Evolutionary conservation across 345 rosid species (phyloP).

Genomic region (Reutealis trisperma): DNA sequence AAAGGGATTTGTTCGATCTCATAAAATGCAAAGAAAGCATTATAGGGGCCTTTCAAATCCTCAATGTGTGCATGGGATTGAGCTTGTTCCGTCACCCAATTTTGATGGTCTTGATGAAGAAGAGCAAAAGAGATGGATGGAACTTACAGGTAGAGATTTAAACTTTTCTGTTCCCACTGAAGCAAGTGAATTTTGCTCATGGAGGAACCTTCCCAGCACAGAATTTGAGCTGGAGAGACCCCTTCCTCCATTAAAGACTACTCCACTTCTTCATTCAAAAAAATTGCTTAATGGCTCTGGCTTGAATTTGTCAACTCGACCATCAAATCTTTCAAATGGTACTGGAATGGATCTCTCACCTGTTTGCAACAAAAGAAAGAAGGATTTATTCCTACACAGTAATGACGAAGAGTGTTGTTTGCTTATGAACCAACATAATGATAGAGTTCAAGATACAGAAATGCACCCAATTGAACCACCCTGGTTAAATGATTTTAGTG

Average conservation of each 20-base stretch:
- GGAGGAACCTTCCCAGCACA: conserved; percentile 36
- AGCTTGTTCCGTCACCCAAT: conserved; percentile 30
- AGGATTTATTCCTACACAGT: conserved; percentile 25
- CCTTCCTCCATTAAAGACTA: conserved; percentile 20
- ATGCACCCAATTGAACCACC: conserved; percentile 22
- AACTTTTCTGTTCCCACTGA: conserved; percentile 27
- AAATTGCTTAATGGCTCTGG: conserved; percentile 35
- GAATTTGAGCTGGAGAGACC: conserved; percentile 34
- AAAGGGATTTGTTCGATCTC: conserved; percentile 31
- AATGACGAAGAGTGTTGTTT: conserved; percentile 29
- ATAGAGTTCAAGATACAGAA: conserved; percentile 19
- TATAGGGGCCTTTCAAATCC: conserved; percentile 34
- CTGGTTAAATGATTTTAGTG: conserved; percentile 31
- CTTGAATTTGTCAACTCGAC: conserved; percentile 28
- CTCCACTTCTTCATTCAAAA: conserved; percentile 13
- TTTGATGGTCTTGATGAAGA: conserved; percentile 31
- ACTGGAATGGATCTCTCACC: conserved; percentile 28
- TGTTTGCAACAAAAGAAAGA: conserved; percentile 29
- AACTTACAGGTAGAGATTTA: conserved; percentile 28
- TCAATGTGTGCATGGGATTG: conserved; percentile 32
- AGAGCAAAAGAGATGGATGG: conserved; percentile 31
- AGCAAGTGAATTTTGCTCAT: conserved; percentile 24
- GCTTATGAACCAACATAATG: conserved; percentile 19
- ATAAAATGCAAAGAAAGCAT: conserved; percentile 32
- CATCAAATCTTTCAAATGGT: conserved; percentile 15